phyloP scores from a whole-genome alignment of 2,329 filamentous ascomycete genomes.

The Diaporthe sp. region DNA sequence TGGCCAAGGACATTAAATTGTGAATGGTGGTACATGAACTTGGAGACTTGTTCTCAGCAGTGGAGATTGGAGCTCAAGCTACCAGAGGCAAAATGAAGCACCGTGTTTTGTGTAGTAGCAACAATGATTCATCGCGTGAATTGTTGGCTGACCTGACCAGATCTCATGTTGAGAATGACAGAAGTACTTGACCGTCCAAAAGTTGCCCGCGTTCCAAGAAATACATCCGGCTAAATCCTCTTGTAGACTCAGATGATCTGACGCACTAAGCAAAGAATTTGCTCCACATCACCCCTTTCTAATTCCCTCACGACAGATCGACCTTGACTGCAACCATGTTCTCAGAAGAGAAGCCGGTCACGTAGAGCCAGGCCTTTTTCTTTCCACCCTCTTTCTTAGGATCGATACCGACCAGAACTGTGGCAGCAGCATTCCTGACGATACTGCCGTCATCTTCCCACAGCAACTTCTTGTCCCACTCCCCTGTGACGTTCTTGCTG shows the following conservation, averaged over 20 bases:
- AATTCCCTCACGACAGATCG: slow-evolving; percentile 51
- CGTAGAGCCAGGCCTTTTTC: slow-evolving; percentile 68
- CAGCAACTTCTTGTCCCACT: slow-evolving; percentile 61
- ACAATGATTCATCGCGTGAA: background rate
- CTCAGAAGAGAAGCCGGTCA: slow-evolving; percentile 66
- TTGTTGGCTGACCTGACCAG: background rate
- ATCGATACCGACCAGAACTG: slow-evolving; percentile 66
- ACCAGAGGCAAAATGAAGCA: background rate
- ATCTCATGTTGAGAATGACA: background rate
- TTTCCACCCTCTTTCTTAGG: slow-evolving; percentile 56
- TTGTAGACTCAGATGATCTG: background rate
- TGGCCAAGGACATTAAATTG: background rate
- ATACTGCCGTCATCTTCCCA: slow-evolving; percentile 69
- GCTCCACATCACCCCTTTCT: background rate
- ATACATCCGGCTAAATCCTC: background rate
- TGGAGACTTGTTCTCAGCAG: background rate
- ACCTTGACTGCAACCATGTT: slow-evolving; percentile 65
- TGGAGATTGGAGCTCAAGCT: background rate
- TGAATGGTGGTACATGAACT: background rate
- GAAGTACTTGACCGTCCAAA: too few species aligned
- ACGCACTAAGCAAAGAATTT: background rate
- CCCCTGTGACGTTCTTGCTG: slow-evolving; percentile 29
- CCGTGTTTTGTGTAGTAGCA: background rate
- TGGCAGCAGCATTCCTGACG: slow-evolving; percentile 63
- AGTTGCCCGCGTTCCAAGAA: background rate